Conservation (phyloP, 2,329 filamentous ascomycete species). For the Escovopsis sp. region DNA sequence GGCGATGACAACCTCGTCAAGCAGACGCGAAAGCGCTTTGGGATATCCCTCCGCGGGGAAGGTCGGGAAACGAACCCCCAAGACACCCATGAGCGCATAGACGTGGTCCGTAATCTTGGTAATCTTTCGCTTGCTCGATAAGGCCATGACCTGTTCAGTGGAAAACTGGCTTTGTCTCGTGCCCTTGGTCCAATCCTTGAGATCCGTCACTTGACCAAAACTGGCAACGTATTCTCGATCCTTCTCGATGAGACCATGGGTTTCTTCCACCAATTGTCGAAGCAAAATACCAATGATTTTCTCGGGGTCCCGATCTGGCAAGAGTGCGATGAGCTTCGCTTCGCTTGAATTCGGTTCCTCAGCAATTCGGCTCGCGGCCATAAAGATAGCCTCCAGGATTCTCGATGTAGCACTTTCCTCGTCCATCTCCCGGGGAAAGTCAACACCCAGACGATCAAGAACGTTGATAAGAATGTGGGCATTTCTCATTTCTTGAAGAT, state of each 20-base stretch:
- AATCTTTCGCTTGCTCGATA: background rate
- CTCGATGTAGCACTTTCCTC: too few relatives aligned
- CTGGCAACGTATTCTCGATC: background rate
- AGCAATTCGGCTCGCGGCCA: too few relatives aligned
- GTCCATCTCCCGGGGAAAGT: too few relatives aligned
- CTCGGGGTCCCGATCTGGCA: too few relatives aligned
- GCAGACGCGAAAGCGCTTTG: constrained; percentile 2
- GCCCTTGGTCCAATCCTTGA: background rate
- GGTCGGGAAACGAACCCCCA: constrained; percentile 3
- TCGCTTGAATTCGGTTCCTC: too few relatives aligned
- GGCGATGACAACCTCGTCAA: constrained; percentile 1
- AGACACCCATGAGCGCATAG: constrained; percentile 4
- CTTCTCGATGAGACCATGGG: background rate
- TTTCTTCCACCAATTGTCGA: background rate
- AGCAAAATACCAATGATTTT: background rate
- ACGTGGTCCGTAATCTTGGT: background rate
- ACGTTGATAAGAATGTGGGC: too few relatives aligned
- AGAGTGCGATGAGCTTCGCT: too few relatives aligned
- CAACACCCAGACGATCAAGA: too few relatives aligned
- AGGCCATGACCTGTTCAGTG: background rate
- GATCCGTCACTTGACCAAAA: background rate
- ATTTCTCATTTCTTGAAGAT: too few relatives aligned
- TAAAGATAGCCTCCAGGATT: too few relatives aligned
- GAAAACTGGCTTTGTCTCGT: background rate
- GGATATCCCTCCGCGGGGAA: constrained; percentile 3